Base-by-base conservation (phyloP, 2,329 filamentous ascomycete species). In the Aspergillus sp. region DNA sequence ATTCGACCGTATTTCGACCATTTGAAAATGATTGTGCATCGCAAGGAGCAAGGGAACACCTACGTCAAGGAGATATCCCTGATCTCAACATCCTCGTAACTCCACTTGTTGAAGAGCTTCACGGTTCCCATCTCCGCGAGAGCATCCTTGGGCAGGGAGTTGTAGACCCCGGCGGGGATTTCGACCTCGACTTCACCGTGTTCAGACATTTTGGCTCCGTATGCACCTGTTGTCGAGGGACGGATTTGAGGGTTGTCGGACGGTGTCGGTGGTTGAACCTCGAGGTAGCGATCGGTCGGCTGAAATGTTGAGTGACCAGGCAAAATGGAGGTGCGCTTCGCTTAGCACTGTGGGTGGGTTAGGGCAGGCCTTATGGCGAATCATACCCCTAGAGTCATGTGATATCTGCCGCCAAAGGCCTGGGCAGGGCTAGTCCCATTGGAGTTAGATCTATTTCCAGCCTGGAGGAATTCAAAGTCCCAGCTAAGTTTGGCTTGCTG, bases 31-130 rank as follows among this genome's bases (percentile, higher is more conserved):
- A 49, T 45, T 60, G 56, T 62, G 54, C 67, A 61, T 64, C 64
- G 67, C 61, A 68, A 61, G 67, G 68, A 70, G 60, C 56, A 60
- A 63, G 47, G 63, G 63, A 56, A 53, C 73, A 79, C 91, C 84
- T 96, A 99, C 95, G 93, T 98, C 84, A 99, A 86, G 75, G 95
- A 99, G 84, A 99, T 98, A 80, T 99, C 95, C 81, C 93, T 89
- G 82, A 99, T 95, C 87, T 99, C 95, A 77, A 99, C 93, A 88
- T 98, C 91, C 80, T 95, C 95, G 83, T 98, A 99, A 83, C 83
- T 88, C 88, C 93, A 96, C 83, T 96, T 96, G 89, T 95, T 96
- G 88, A 96, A 96, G 74, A 96, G 87, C 89, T 96, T 96, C 80
- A 95, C 86, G 82, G 85, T 89, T 81, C 92, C 93, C 82, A 95